Evolutionary conservation across 2,329 filamentous ascomycete species (phyloP).

Genomic region (Aspergillus hortae): DNA sequence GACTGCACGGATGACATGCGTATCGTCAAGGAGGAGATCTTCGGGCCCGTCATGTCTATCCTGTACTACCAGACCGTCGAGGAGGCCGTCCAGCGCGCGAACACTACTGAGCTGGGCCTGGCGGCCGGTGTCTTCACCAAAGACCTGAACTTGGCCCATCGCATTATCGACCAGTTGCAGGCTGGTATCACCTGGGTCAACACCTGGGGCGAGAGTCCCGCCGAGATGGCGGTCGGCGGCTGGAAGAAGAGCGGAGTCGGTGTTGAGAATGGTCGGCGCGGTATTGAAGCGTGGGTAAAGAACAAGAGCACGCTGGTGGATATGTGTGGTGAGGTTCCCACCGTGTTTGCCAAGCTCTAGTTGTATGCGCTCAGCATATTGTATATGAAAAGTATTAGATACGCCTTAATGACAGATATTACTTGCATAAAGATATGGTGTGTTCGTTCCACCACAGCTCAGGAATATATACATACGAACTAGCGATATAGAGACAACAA

Average conservation of each 20-base stretch:
- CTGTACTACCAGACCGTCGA: conserved; percentile 68
- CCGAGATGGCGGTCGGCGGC: conserved; percentile 87
- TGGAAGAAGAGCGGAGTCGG: conserved; percentile 90
- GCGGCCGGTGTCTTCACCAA: conserved; percentile 80
- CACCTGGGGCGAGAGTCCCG: conserved; percentile 87
- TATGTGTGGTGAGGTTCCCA: conserved; percentile 67
- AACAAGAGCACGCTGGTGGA: conserved; percentile 89
- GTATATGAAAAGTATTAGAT: neutral
- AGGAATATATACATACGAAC: neutral
- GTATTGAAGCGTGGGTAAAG: conserved; percentile 75
- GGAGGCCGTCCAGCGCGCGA: conserved; percentile 69
- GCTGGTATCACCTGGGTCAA: conserved; percentile 92
- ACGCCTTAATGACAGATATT: neutral
- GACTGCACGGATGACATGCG: conserved; percentile 80
- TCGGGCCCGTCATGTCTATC: conserved; percentile 82
- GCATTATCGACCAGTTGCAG: conserved; percentile 66
- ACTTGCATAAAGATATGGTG: conserved; percentile 11
- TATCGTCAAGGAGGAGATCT: conserved; percentile 79
- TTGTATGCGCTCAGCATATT: neutral
- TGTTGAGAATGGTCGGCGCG: conserved; percentile 78
- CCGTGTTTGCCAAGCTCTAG: conserved; percentile 69
- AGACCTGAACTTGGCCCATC: conserved; percentile 70
- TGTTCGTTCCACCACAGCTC: neutral
- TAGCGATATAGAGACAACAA: neutral
- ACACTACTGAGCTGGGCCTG: conserved; percentile 72